Percentiles rank a stretch among this genome's conserved stretches.
phyloP scores from a whole-genome alignment of 2,329 filamentous ascomycete genomes.

The Diaporthe citri region DNA sequence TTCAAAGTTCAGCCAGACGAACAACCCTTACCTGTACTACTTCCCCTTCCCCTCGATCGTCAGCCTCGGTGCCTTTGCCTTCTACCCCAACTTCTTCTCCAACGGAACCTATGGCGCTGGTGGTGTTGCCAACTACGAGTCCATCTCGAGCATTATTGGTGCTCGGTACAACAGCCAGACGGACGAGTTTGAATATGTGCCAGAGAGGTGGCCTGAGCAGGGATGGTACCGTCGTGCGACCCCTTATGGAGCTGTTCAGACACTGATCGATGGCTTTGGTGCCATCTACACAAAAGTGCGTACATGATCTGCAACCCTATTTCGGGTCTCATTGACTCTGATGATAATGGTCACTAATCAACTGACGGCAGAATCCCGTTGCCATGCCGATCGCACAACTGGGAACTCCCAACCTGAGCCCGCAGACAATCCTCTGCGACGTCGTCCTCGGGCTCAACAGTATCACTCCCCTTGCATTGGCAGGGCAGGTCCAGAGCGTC shows the following conservation, averaged over 20 bases:
- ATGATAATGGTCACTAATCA: not conserved
- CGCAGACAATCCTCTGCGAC: not conserved
- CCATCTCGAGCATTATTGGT: not conserved
- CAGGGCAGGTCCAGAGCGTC: not conserved
- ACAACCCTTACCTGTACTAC: not conserved
- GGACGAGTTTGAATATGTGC: not conserved
- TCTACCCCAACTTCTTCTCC: not conserved
- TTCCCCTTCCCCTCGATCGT: not conserved
- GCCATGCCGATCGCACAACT: not conserved
- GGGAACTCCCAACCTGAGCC: not conserved
- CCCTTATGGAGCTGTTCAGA: not conserved
- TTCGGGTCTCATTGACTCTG: not conserved
- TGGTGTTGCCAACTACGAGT: not conserved
- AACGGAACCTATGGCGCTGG: not conserved
- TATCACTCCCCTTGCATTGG: slow-evolving; percentile 1
- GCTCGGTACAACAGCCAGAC: not conserved
- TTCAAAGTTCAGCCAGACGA: not conserved
- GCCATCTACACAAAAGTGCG: not conserved
- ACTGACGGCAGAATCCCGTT: not conserved
- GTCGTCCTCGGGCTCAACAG: not conserved
- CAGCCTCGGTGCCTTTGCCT: not conserved
- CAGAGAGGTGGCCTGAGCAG: not conserved
- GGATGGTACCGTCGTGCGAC: not conserved
- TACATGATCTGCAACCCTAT: not conserved
- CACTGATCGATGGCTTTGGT: not conserved